Conservation (phyloP, 108 stramenopile species). For the Skeletonema menzelii region DNA sequence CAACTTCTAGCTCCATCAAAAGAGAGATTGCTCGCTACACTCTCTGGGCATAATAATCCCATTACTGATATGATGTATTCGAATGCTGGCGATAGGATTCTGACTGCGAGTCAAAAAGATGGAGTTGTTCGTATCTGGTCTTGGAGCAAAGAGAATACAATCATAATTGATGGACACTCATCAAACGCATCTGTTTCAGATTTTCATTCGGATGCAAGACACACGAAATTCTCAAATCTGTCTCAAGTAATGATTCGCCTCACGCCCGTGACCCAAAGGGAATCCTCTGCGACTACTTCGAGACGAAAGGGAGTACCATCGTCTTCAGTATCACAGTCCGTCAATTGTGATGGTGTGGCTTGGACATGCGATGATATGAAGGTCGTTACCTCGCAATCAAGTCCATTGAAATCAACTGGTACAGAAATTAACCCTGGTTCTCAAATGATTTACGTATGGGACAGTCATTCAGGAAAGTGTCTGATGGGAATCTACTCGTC, state of each 20-base stretch:
- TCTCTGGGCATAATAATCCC: slow-evolving; percentile 77
- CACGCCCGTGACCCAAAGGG: slow-evolving; percentile 4
- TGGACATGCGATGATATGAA: slow-evolving; percentile 80
- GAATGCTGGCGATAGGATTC: slow-evolving; percentile 68
- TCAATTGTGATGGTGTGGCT: slow-evolving; percentile 77
- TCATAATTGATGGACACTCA: slow-evolving; percentile 25
- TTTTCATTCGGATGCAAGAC: slow-evolving; percentile 8
- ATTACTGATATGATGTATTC: slow-evolving; percentile 86
- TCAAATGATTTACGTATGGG: slow-evolving; percentile 81
- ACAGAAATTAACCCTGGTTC: slow-evolving; percentile 68
- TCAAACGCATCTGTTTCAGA: slow-evolving; percentile 24
- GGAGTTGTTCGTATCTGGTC: slow-evolving; percentile 83
- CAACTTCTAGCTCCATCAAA: slow-evolving; percentile 33
- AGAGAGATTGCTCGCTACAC: slow-evolving; percentile 55
- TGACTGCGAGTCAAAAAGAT: slow-evolving; percentile 87
- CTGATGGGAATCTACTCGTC: slow-evolving; percentile 68
- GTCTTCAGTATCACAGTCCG: slow-evolving; percentile 5
- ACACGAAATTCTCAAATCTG: slow-evolving; percentile 24
- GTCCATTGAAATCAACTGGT: slow-evolving; percentile 57
- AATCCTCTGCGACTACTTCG: not conserved
- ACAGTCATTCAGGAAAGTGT: slow-evolving; percentile 74
- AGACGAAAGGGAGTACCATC: slow-evolving; percentile 18
- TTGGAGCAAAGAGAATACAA: slow-evolving; percentile 41
- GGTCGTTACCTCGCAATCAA: slow-evolving; percentile 77
- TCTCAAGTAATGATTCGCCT: slow-evolving; percentile 40